Evolutionary conservation across 345 rosid species (phyloP), one percentile per base, ranked within the genome.

Genomic region (Moricandia moricandioides): DNA sequence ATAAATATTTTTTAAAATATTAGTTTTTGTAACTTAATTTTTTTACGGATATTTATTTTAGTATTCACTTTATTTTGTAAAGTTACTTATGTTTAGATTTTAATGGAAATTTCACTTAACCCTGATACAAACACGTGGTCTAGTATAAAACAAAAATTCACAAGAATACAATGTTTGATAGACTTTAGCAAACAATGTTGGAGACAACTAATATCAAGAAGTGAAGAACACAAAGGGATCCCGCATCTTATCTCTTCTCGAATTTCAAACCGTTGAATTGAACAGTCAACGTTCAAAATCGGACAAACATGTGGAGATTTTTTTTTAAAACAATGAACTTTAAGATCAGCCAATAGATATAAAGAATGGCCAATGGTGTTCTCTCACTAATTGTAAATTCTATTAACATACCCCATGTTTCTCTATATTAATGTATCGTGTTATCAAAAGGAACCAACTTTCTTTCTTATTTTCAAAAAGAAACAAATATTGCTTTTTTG

Each of bases 241-340:
- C 54, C 62, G 37, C 37, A 33, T 8, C 24, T 45, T 27, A 45
- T 12, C 47, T 43, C 51, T 65, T 65, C 51, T 58, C 18, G 60
- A 66, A 14, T 2, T 65, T 58, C 52, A 67, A 8, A 33, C 39
- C 29, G 39, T 66, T 40, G 78, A 57, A 43, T 57, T 3, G 78
- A 43, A 21, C 26, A 74, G 72, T 74, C 78, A 74, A 74, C 60
- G 78, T 57, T 74, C 78, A 74, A 74, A 43, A 43, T 16, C 12
- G 7, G 17, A 73, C 71, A 73, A 73, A 57, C 71, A 14, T 73
- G 57, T 49, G 55, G 55, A 49, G 14, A 49, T 47, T 0, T 0
- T n/a, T 4, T 47, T 43, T 43, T 2, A 39, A 39, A 39, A 40
- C 13, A 6, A 45, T 14, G 51, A 17, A 45, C 51, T 45, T 45